These are phyloP conservation scores for Heliosperma pusillum DNA, from an alignment of 148 eudicot genomes.

Conservation along the genomic window DNA sequence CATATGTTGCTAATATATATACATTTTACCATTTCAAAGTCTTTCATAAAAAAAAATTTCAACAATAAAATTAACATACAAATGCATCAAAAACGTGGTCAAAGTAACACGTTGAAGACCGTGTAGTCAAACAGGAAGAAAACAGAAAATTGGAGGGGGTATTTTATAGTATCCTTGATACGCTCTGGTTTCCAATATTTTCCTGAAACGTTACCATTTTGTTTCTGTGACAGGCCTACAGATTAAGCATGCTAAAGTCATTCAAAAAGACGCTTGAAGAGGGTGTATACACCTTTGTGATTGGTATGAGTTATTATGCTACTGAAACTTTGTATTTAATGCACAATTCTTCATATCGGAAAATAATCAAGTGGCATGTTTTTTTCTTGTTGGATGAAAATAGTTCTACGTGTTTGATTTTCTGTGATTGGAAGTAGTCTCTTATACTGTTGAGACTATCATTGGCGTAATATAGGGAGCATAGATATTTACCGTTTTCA, in stretches of 20 bases:
- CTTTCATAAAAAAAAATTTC: too few species aligned
- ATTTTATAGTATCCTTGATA: too few species aligned
- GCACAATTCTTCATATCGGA: not conserved
- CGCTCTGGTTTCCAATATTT: not conserved
- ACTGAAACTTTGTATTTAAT: not conserved
- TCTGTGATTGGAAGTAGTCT: conserved; percentile 13
- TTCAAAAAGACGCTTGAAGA: conserved; percentile 98
- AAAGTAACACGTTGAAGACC: too few species aligned
- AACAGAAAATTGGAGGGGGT: too few species aligned
- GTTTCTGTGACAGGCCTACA: conserved; percentile 67
- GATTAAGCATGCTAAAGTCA: conserved; percentile 97
- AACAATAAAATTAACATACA: too few species aligned
- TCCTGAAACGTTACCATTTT: conserved; percentile 16
- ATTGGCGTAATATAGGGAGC: conserved; percentile 16
- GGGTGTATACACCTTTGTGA: conserved; percentile 81
- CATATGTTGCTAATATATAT: too few species aligned
- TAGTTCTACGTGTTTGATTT: conserved; percentile 9
- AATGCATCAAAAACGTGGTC: too few species aligned
- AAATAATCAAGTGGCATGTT: conserved; percentile 1
- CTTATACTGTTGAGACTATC: conserved; percentile 12
- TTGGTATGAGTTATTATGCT: conserved; percentile 63
- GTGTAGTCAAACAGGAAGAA: too few species aligned
- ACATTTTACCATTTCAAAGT: too few species aligned
- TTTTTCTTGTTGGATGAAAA: conserved; percentile 18
- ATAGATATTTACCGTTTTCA: conserved; percentile 29